These are phyloP conservation scores for Monilinia fructigena DNA, from an alignment of 2,329 filamentous ascomycete genomes.

Conservation along the genomic window DNA sequence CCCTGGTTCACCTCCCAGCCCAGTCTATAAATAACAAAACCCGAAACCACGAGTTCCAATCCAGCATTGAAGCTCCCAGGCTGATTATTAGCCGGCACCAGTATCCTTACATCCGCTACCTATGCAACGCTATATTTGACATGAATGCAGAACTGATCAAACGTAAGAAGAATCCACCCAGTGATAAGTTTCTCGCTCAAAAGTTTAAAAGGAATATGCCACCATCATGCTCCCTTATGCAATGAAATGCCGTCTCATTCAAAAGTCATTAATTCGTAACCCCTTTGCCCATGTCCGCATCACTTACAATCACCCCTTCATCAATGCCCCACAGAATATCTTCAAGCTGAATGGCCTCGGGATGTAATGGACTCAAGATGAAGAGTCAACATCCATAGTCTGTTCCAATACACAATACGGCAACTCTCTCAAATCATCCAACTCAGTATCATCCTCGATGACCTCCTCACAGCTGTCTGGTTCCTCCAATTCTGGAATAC, in stretches of 20 bases:
- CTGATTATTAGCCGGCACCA: background rate
- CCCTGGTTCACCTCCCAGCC: background rate
- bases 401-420: constrained; percentile 36
- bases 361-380: constrained; percentile 17
- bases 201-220: constrained; percentile 3
- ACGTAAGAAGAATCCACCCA: background rate
- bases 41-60: background rate
- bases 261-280: constrained; percentile 16
- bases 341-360: too few species aligned
- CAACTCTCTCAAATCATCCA: constrained; percentile 29
- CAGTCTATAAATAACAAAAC: constrained; percentile 10
- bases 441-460: constrained; percentile 33
- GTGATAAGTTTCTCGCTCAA: background rate
- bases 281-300: constrained; percentile 3
- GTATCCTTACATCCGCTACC: constrained; percentile 17
- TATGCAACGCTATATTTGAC: constrained; percentile 11
- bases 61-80: background rate
- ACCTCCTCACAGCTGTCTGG: constrained; percentile 39
- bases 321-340: constrained; percentile 25
- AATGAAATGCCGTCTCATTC: constrained; percentile 13
- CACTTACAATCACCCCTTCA: constrained; percentile 20
- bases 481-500: constrained; percentile 40
- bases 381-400: constrained; percentile 38
- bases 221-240: constrained; percentile 2
- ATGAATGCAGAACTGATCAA: constrained; percentile 5